A percentile compares a stretch with the other conserved stretches of the same genome.
Conservation (phyloP, 768 basidiomycete species). For the Baorangia bicolor region DNA sequence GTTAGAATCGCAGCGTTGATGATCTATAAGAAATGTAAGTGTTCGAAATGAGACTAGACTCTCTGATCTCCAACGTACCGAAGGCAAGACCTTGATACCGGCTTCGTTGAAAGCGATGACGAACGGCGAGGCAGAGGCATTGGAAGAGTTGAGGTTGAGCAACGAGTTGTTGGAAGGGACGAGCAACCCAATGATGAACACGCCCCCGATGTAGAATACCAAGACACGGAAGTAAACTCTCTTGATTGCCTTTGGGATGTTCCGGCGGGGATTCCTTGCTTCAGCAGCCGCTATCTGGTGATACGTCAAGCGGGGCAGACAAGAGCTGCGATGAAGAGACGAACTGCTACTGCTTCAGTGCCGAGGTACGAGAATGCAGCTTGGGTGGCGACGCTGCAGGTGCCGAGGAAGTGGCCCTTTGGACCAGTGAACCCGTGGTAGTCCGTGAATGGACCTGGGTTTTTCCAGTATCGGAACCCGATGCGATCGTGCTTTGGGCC, state of each 20-base stretch:
- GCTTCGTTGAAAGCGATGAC: slow-evolving; percentile 57
- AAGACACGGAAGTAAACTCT: slow-evolving; percentile 47
- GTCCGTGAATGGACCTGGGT: slow-evolving; percentile 60
- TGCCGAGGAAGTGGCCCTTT: slow-evolving; percentile 50
- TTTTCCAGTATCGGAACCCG: slow-evolving; percentile 46
- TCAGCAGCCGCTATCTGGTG: slow-evolving; percentile 45
- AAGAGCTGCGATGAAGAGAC: background rate
- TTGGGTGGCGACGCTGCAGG: slow-evolving; percentile 53
- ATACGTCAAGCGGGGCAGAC: background rate
- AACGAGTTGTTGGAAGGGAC: slow-evolving; percentile 46
- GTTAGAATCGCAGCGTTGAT: slow-evolving; percentile 46
- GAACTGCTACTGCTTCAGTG: slow-evolving; percentile 50
- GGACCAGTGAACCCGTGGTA: slow-evolving; percentile 39
- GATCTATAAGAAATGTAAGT: slow-evolving; percentile 10
- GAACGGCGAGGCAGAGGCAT: slow-evolving; percentile 51
- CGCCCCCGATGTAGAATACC: slow-evolving; percentile 39
- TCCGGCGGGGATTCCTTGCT: slow-evolving; percentile 48
- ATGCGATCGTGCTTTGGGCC: slow-evolving; percentile 53
- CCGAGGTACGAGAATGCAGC: slow-evolving; percentile 63
- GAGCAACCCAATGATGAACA: slow-evolving; percentile 48
- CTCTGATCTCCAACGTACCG: slow-evolving; percentile 27
- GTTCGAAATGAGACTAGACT: too few species aligned
- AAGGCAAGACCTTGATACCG: slow-evolving; percentile 59
- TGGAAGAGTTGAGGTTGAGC: slow-evolving; percentile 37
- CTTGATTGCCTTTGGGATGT: slow-evolving; percentile 39